Base-by-base conservation (phyloP, 179 eudicot species). In the Silene vulgaris region DNA sequence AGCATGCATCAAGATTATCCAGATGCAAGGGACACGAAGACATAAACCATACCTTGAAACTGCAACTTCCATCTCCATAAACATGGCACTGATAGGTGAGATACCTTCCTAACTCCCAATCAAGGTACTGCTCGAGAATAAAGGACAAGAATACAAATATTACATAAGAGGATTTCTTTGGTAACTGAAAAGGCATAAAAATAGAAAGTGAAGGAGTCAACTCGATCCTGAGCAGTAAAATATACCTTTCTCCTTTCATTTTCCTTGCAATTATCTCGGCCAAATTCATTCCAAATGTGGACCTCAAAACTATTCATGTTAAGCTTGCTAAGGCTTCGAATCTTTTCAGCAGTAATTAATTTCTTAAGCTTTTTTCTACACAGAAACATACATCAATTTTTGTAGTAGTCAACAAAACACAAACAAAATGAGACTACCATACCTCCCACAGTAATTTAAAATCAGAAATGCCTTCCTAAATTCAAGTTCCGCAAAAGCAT, bases 401-500 rank as follows among this genome's bases (percentile, higher is more conserved):
- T 30, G 57, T 37, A 23, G 35, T 5, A 26, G 56, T 12, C 40
- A 3, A 59, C 32, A 17, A 75, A 52, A 19, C 69, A 28, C 57
- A 52, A n/a, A 50, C 14, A 48, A 0, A 48, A 6, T 81, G 14
- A 56, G 56, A 17, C 20, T 37, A 35, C 75, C 74, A 80, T 80
- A 93, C 97, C 90, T 78, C 80, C 92, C 89, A 62, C 79, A 65
- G 82, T 93, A 90, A 79, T 80, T 88, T 45, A 89, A 75, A 37
- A 93, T 67, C 37, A 93, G 77, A 80, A 93, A 93, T 20, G 84
- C 73, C 79, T 87, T 93, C 75, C 89, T 79, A 69, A 85, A 93
- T 72, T 90, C 93, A 30, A 93, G 87, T 64, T 85, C 87, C 11
- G 77, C 77, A 35, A 93, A 81, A 56, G 79, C 89, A 60, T 74